Conservation (phyloP, 306 rosid genomes). For the Erythrophleum fordii region DNA sequence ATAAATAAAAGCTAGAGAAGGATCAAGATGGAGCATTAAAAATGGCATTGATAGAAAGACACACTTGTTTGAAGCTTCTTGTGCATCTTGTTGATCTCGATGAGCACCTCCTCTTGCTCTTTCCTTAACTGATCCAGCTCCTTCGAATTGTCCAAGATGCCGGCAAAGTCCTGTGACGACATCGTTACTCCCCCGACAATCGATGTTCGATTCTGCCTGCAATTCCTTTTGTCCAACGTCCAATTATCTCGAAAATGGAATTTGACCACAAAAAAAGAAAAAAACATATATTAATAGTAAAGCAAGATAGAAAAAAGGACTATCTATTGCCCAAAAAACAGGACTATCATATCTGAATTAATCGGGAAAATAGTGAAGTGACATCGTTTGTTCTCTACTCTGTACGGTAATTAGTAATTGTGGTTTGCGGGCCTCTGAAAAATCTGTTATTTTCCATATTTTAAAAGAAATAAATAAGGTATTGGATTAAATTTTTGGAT, state of each 20-base stretch:
- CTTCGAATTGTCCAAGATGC: constrained; percentile 74
- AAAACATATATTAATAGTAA: not conserved
- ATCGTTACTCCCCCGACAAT: constrained; percentile 46
- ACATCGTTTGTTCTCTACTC: not conserved
- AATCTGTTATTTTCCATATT: not conserved
- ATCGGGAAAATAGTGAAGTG: not conserved
- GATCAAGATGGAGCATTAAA: constrained; percentile 1
- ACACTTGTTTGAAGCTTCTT: constrained; percentile 85
- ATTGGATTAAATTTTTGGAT: not conserved
- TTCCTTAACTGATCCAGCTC: constrained; percentile 93
- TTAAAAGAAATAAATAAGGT: not conserved
- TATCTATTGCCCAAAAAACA: not conserved
- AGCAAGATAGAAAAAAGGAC: not conserved
- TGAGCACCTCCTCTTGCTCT: constrained; percentile 73
- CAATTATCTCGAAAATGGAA: constrained; percentile 5
- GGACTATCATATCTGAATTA: not conserved
- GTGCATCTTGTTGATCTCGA: constrained; percentile 89
- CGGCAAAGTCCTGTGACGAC: constrained; percentile 77
- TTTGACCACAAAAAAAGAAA: not conserved
- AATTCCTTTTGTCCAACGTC: constrained; percentile 25
- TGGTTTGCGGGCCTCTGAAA: not conserved
- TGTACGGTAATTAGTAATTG: not conserved
- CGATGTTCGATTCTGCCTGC: constrained; percentile 18
- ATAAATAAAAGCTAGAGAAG: not conserved
- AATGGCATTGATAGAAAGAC: not conserved